Base-by-base conservation (phyloP, 352 stramenopile species). In the Phytophthora foliorum region DNA sequence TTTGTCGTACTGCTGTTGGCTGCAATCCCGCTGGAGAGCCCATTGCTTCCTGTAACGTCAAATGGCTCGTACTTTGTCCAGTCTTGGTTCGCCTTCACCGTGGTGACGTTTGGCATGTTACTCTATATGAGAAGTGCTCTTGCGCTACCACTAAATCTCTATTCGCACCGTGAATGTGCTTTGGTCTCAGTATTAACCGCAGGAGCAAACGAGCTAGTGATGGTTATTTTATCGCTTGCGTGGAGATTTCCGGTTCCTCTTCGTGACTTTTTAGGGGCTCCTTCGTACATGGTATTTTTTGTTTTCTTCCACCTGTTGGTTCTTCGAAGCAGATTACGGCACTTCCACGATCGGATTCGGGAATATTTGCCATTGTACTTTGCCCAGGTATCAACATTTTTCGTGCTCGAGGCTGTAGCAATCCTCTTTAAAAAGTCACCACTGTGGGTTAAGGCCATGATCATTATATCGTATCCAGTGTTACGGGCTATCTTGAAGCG, bases 211-310 rank as follows among this genome's bases (percentile, higher is more conserved):
- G 63, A 76, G 31, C 19, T 61, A 1, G 27, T 64, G 17, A 53
- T 71, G 27, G 6, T 59, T 10, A 32, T 17, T 2, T 7, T 73
- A 8, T 29, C 39, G 5, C 11, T 60, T 6, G 17, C 13, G 38
- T 77, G 69, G 69, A 19, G 11, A 19, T 74, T 67, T 42, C 51
- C 51, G 19, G 44, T 72, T 6, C 65, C 70, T 4, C 65, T 75
- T 27, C 34, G 70, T 4, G 56, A 72, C 31, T 9, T 69, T 5
- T 6, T 75, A 1, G 71, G 58, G 1, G 24, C 38, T 9, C 22
- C 31, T 14, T 39, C 34, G 34, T 39, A 39, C 11, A n/a, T 17
- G 11, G 34, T 39, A 2, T 39, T 39, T 16, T 39, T 39, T 39
- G 34, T 39, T 39, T 16, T 39, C 34, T 39, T 39, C 16, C 34